Evolutionary conservation across 2,329 filamentous ascomycete genomes (phyloP).

Genomic region (Pseudogymnoascus sp.): DNA sequence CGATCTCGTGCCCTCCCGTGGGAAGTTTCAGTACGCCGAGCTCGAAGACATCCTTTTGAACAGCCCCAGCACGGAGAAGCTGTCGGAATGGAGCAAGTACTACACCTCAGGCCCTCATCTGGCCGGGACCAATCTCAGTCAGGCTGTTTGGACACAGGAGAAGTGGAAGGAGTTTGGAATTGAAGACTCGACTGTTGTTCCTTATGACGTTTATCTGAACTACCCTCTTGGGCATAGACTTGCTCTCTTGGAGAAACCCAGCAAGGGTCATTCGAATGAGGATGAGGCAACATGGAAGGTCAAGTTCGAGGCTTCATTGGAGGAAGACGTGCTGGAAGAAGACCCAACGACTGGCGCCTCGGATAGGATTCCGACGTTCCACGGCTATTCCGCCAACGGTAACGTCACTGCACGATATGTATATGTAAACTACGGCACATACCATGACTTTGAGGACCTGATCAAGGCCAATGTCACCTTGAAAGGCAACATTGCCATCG

Average conservation of each 20-base stretch:
- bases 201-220: conserved; percentile 73
- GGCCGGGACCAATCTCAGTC: conserved; percentile 69
- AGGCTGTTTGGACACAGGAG: conserved; percentile 63
- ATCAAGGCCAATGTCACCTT: conserved; percentile 66
- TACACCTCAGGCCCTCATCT: conserved; percentile 71
- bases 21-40: conserved; percentile 39
- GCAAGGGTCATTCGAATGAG: conserved; percentile 31
- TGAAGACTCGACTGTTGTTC: conserved; percentile 48
- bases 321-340: conserved; percentile 77
- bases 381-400: conserved; percentile 86
- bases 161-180: conserved; percentile 68
- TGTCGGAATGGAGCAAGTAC: conserved; percentile 67
- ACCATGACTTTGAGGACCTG: conserved; percentile 76
- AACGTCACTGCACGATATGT: conserved; percentile 85
- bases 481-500: conserved; percentile 77
- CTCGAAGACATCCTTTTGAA: conserved; percentile 50
- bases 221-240: conserved; percentile 66
- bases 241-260: conserved; percentile 47
- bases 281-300: conserved; percentile 61
- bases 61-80: conserved; percentile 49
- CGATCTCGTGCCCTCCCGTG: conserved; percentile 25
- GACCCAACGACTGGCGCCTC: conserved; percentile 69
- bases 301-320: conserved; percentile 70
- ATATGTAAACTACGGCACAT: conserved; percentile 88
- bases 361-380: conserved; percentile 79